Percentiles rank a stretch among this genome's conserved stretches.
Evolutionary conservation across 768 basidiomycete genomes (phyloP).

Genomic region (Panellus pusillus): DNA sequence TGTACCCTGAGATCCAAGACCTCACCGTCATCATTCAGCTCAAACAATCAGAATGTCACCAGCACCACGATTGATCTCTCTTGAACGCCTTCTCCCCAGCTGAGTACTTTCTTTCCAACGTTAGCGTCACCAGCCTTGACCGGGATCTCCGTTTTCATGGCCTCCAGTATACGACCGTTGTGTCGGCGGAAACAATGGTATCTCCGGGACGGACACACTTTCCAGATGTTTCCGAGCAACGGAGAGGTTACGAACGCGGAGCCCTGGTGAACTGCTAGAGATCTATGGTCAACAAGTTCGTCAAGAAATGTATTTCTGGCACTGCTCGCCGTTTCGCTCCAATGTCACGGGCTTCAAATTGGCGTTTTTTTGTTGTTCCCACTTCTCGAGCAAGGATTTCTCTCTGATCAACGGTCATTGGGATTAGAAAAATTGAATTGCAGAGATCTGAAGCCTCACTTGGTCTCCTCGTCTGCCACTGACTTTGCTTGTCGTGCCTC

Average conservation of each 20-base stretch:
- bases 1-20: too few relatives aligned
- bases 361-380: constrained; percentile 35
- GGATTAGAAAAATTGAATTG: not conserved
- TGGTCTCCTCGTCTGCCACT: constrained; percentile 38
- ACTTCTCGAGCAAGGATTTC: constrained; percentile 39
- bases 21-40: not conserved
- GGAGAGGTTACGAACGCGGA: constrained; percentile 30
- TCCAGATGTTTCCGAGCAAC: constrained; percentile 50
- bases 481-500: constrained; percentile 38
- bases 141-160: constrained; percentile 67
- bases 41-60: constrained; percentile 46
- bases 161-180: constrained; percentile 55
- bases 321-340: not conserved
- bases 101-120: constrained; percentile 43
- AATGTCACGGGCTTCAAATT: not conserved
- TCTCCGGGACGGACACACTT: constrained; percentile 48
- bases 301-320: not conserved
- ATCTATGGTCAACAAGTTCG: not conserved
- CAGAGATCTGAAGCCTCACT: constrained; percentile 29
- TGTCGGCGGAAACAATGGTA: constrained; percentile 38
- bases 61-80: constrained; percentile 47
- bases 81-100: constrained; percentile 39
- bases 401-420: constrained; percentile 33
- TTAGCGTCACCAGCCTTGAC: constrained; percentile 45
- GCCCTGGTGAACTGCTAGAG: constrained; percentile 1